Percentiles rank a stretch among this genome's conserved stretches.
Conservation (phyloP, 768 basidiomycete species). For the Chiua virens region DNA sequence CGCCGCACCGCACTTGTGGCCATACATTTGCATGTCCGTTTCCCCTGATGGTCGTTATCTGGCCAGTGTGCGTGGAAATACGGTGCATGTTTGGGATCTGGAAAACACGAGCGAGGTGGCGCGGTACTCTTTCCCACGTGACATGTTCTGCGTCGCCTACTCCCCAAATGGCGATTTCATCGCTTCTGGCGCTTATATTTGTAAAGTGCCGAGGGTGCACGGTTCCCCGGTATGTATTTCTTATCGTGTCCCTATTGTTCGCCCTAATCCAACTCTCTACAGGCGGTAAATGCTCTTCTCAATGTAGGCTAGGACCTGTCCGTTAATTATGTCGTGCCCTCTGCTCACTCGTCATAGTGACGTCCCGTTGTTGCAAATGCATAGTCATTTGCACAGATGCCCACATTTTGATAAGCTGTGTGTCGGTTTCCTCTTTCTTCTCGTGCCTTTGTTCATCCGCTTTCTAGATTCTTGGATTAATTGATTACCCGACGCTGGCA, state of each 20-base stretch:
- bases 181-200: constrained; percentile 17
- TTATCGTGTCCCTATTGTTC: not conserved
- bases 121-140: constrained; percentile 21
- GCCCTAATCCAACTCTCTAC: not conserved
- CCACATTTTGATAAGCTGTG: constrained; percentile 2
- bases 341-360: not conserved
- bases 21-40: constrained; percentile 24
- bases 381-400: not conserved
- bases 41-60: constrained; percentile 17
- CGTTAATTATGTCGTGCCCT: not conserved
- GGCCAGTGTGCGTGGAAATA: constrained; percentile 21
- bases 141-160: constrained; percentile 23
- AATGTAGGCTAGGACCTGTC: constrained; percentile 8
- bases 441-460: not conserved
- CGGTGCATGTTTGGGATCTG: constrained; percentile 18
- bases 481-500: not conserved
- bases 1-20: constrained; percentile 16
- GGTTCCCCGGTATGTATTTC: constrained; percentile 10
- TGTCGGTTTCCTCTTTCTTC: not conserved
- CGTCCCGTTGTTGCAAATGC: not conserved
- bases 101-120: constrained; percentile 13
- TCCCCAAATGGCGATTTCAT: constrained; percentile 22
- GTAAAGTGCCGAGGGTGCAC: constrained; percentile 7
- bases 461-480: constrained; percentile 2
- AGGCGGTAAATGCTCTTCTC: constrained; percentile 5